Percentiles rank a stretch among this genome's conserved stretches.
Conservation (phyloP, 1,284 basidiomycete species). For the Pseudozyma tsukubaensis region DNA sequence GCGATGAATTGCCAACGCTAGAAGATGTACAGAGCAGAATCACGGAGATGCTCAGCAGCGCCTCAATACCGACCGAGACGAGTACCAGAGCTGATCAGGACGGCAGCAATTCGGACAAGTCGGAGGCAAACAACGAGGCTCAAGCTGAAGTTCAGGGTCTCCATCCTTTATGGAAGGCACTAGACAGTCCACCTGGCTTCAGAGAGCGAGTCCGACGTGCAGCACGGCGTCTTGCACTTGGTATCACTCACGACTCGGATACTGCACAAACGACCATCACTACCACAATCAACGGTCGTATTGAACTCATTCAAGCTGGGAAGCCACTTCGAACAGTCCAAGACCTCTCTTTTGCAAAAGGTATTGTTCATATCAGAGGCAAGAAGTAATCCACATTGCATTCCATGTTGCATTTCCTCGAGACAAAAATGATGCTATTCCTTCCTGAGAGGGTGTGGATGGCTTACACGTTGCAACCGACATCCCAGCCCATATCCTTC, state of each 20-base stretch:
- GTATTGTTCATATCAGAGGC: slow-evolving; percentile 18
- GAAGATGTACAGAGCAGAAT: slow-evolving; percentile 28
- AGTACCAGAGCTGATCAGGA: neutral
- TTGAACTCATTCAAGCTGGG: slow-evolving; percentile 18
- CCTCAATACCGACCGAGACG: slow-evolving; percentile 3
- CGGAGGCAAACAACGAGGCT: neutral
- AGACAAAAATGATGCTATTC: neutral
- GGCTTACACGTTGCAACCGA: slow-evolving; percentile 26
- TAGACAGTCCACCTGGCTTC: slow-evolving; percentile 41
- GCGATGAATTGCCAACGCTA: neutral
- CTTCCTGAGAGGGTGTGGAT: too few relatives aligned
- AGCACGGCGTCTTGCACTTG: slow-evolving; percentile 44
- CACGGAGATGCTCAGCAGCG: neutral
- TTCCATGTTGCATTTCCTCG: neutral
- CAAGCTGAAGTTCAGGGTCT: neutral
- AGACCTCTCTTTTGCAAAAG: slow-evolving; percentile 46
- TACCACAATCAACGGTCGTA: slow-evolving; percentile 12
- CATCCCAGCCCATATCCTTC: slow-evolving; percentile 59
- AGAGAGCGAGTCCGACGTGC: slow-evolving; percentile 42
- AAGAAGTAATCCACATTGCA: neutral
- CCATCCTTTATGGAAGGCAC: slow-evolving; percentile 30
- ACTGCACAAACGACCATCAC: slow-evolving; percentile 19
- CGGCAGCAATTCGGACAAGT: neutral
- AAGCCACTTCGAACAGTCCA: slow-evolving; percentile 32
- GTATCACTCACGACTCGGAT: slow-evolving; percentile 35